These are phyloP conservation scores for Inga oerstediana DNA, from an alignment of 306 rosid genomes.

Conservation along the genomic window DNA sequence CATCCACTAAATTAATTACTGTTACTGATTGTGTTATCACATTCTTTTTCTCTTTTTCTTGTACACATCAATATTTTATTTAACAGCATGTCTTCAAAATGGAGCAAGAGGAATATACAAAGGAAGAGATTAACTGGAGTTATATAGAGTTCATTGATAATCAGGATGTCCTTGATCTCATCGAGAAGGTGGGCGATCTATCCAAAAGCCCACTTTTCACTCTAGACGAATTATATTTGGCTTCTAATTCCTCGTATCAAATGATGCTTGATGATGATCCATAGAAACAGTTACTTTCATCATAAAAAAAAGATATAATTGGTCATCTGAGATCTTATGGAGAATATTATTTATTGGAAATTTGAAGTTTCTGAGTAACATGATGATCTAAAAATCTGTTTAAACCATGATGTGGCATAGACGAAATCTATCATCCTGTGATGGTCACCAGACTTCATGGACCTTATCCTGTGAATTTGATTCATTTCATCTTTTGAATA, in stretches of 20 bases:
- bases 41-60: background rate
- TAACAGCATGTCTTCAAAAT: conserved; percentile 95
- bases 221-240: conserved; percentile 25
- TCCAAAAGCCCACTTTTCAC: conserved; percentile 10
- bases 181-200: conserved; percentile 75
- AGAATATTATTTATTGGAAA: background rate
- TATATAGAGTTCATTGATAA: conserved; percentile 93
- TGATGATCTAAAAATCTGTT: conserved; percentile 11
- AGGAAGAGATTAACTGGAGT: conserved; percentile 96
- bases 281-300: background rate
- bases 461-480: background rate
- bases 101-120: conserved; percentile 99
- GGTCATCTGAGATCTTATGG: conserved; percentile 3
- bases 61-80: conserved; percentile 27
- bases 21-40: conserved; percentile 20
- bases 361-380: background rate
- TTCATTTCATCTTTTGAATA: background rate
- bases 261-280: background rate
- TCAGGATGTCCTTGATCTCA: conserved; percentile 94
- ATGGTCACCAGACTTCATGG: background rate
- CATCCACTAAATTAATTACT: conserved; percentile 15
- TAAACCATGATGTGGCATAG: background rate
- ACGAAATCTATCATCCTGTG: background rate
- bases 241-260: conserved; percentile 22
- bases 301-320: background rate